Evolutionary conservation across 2,329 filamentous ascomycete genomes (phyloP).

Genomic region (Cordyceps cicadae): DNA sequence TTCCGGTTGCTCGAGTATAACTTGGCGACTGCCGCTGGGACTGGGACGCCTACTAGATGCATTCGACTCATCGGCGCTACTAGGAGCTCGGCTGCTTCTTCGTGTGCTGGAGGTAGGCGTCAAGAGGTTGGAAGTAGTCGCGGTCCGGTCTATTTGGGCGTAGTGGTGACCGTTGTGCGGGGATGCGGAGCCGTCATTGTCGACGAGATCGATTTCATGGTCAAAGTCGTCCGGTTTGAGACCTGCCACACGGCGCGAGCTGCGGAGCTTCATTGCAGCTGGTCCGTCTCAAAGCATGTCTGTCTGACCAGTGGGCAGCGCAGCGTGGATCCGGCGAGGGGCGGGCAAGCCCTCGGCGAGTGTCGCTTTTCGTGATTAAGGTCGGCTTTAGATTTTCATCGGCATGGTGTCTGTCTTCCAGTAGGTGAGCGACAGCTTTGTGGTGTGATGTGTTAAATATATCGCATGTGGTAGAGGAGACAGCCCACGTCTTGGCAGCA

Average conservation of each 20-base stretch:
- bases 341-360: not conserved
- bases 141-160: conserved; percentile 8
- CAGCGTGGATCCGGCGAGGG: not conserved
- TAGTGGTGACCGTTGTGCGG: conserved; percentile 5
- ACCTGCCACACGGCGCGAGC: conserved; percentile 46
- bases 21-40: not conserved
- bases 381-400: not conserved
- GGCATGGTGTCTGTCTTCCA: not conserved
- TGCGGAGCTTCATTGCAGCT: conserved; percentile 27
- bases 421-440: not conserved
- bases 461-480: not conserved
- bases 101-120: conserved; percentile 5
- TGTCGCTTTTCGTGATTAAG: not conserved
- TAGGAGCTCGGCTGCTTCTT: not conserved
- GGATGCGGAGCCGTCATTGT: conserved; percentile 33
- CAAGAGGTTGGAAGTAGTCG: conserved; percentile 13
- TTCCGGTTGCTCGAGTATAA: conserved; percentile 6
- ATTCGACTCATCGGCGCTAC: not conserved
- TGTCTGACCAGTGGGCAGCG: not conserved
- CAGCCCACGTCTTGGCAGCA: not conserved
- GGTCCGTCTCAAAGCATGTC: not conserved
- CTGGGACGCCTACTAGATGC: conserved; percentile 1
- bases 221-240: conserved; percentile 57
- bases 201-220: conserved; percentile 63
- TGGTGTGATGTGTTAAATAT: not conserved